Evolutionary conservation across 371 early-diverging fungal species (phyloP).

Genomic region (Syncephalastrum monosporum): DNA sequence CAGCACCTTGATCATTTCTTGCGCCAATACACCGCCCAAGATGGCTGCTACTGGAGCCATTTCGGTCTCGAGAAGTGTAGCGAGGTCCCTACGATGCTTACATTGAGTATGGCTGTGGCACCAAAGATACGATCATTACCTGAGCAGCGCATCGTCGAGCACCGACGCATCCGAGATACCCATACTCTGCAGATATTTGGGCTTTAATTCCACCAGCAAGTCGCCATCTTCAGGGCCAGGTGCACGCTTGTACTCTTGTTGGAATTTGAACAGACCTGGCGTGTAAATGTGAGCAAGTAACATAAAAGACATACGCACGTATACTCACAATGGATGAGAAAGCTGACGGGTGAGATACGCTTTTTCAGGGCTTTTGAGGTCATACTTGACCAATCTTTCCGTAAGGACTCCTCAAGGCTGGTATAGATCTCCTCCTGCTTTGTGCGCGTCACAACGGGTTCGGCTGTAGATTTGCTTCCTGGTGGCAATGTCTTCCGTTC

Average conservation of each 20-base stretch:
- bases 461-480: slow-evolving; percentile 25
- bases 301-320: background rate
- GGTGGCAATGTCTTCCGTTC: slow-evolving; percentile 14
- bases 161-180: slow-evolving; percentile 37
- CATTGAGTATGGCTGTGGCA: background rate
- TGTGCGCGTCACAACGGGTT: slow-evolving; percentile 38
- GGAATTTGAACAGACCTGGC: slow-evolving; percentile 35
- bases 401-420: slow-evolving; percentile 38
- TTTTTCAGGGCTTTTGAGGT: slow-evolving; percentile 33
- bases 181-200: slow-evolving; percentile 19
- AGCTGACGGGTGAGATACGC: slow-evolving; percentile 46
- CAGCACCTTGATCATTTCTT: slow-evolving; percentile 84
- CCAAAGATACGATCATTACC: slow-evolving; percentile 29
- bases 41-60: slow-evolving; percentile 79
- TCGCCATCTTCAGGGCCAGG: slow-evolving; percentile 21
- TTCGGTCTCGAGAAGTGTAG: slow-evolving; percentile 53
- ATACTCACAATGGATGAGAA: slow-evolving; percentile 52
- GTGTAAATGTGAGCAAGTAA: background rate
- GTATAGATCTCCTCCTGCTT: slow-evolving; percentile 39
- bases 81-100: slow-evolving; percentile 33
- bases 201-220: slow-evolving; percentile 22
- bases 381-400: slow-evolving; percentile 31
- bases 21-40: slow-evolving; percentile 86
- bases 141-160: slow-evolving; percentile 47
- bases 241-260: slow-evolving; percentile 25